Evolutionary conservation across 148 eudicot species (phyloP), one percentile per base, ranked within the genome.

Genomic region (Persicaria maculosa): DNA sequence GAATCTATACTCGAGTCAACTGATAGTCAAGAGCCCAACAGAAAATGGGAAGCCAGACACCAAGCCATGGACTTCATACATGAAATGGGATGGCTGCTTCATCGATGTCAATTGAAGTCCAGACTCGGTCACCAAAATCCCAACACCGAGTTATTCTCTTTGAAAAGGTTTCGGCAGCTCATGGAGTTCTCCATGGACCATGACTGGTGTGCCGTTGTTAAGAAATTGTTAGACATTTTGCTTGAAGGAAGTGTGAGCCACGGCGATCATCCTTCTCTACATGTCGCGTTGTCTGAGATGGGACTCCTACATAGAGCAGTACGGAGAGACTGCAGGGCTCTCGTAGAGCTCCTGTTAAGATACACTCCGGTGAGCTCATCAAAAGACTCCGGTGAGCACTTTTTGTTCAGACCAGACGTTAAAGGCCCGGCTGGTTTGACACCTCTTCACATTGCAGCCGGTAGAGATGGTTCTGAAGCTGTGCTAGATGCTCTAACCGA

Each of bases 81-180:
- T 71, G 98, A 93, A 81, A 84, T 93, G 85, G 98, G 98, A 15
- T 93, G 98, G 98, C 88, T 93, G 57, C 97, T 93, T 75, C 98
- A 91, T 52, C 84, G 90, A 77, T 83, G 76, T 47, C 83, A 79
- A 44, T 73, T 83, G 80, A 86, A 81, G 81, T 74, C 77, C 59
- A 87, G 92, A 79, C 80, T 88, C 76, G 83, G 78, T 20, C 89
- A 81, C 44, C 40, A 46, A n/a, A 46, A 71, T 71, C 73, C 54
- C 73, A 71, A 71, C 74, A 36, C 65, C 50, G 85, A 84, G 73
- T 74, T 78, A 6, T 89, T 91, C 70, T 79, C 92, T 50, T 84
- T 89, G 75, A 82, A 79, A 70, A 80, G 98, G 74, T 91, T 85
- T 75, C 85, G 79, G 69, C 86, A 84, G 86, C 86, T 88, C 47